Conservation (phyloP, 2,329 filamentous ascomycete species). For the Beauveria bassiana region DNA sequence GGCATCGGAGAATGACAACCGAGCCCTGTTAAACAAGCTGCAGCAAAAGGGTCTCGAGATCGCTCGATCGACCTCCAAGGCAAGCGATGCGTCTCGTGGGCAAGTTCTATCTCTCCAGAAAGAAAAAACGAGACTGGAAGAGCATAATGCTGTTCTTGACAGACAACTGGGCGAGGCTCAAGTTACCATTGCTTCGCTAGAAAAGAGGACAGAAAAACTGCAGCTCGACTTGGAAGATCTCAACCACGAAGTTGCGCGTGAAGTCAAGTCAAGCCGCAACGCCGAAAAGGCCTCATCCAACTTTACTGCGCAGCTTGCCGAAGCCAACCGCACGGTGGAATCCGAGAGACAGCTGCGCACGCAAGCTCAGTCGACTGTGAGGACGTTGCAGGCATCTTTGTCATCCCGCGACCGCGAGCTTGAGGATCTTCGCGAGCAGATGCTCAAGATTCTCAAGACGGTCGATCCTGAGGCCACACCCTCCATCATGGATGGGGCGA, state of each 20-base stretch:
- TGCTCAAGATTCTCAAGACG: constrained; percentile 75
- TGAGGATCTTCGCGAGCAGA: constrained; percentile 68
- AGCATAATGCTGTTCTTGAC: constrained; percentile 71
- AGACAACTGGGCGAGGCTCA: constrained; percentile 84
- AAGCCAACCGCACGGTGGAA: constrained; percentile 82
- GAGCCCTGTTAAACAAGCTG: constrained; percentile 88
- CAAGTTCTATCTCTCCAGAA: constrained; percentile 69
- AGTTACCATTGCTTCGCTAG: constrained; percentile 70
- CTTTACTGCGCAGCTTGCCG: constrained; percentile 73
- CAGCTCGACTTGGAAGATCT: constrained; percentile 82
- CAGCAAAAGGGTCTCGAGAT: constrained; percentile 97
- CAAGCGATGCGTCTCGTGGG: constrained; percentile 72
- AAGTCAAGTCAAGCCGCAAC: constrained; percentile 82
- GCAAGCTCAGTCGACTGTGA: constrained; percentile 79
- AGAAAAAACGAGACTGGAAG: constrained; percentile 76
- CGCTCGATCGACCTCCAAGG: constrained; percentile 78
- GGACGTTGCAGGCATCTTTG: constrained; percentile 69
- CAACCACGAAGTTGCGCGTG: constrained; percentile 82
- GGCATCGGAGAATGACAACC: constrained; percentile 94
- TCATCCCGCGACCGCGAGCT: constrained; percentile 77
- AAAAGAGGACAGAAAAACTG: constrained; percentile 93
- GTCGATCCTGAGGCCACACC: constrained; percentile 70
- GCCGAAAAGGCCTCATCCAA: constrained; percentile 83
- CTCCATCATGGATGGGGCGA: constrained; percentile 48
- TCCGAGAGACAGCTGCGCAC: constrained; percentile 78